Evolutionary conservation across 495 filamentous ascomycete genomes (phyloP).

Genomic region (Trichocladium antarcticum): DNA sequence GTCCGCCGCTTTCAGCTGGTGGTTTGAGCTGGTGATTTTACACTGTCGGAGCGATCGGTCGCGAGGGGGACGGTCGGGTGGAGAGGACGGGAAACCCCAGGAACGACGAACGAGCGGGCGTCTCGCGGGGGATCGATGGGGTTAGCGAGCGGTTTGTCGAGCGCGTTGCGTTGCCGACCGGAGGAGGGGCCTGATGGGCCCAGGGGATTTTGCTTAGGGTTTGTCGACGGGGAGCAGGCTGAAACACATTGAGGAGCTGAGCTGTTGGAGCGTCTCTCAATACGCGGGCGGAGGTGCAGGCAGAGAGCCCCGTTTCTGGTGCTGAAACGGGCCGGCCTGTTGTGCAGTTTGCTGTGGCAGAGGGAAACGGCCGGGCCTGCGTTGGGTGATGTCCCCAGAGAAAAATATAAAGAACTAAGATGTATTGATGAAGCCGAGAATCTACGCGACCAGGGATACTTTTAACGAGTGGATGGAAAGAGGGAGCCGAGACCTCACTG

Average conservation of each 20-base stretch:
- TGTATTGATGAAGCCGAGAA: not conserved
- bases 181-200: conserved; percentile 11
- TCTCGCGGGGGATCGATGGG: conserved; percentile 5
- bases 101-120: conserved; percentile 13
- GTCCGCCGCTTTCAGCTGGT: not conserved
- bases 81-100: conserved; percentile 1
- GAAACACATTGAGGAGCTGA: conserved; percentile 38
- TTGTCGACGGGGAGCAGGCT: conserved; percentile 29
- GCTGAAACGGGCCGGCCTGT: not conserved
- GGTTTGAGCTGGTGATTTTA: not conserved
- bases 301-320: too few relatives aligned
- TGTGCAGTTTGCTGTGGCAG: not conserved
- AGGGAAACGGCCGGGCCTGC: not conserved
- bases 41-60: conserved; percentile 5
- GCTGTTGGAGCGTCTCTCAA: conserved; percentile 29
- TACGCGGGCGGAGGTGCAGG: too few relatives aligned
- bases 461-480: conserved; percentile 3
- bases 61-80: not conserved
- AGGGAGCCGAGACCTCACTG: conserved; percentile 6
- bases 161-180: not conserved
- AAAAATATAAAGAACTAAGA: not conserved
- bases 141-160: not conserved
- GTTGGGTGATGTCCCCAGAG: not conserved
- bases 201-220: conserved; percentile 21
- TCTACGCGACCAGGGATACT: too few relatives aligned